Evolutionary conservation across 352 stramenopile species (phyloP), one percentile per base, ranked within the genome.

Genomic region (Phytopythium vexans): DNA sequence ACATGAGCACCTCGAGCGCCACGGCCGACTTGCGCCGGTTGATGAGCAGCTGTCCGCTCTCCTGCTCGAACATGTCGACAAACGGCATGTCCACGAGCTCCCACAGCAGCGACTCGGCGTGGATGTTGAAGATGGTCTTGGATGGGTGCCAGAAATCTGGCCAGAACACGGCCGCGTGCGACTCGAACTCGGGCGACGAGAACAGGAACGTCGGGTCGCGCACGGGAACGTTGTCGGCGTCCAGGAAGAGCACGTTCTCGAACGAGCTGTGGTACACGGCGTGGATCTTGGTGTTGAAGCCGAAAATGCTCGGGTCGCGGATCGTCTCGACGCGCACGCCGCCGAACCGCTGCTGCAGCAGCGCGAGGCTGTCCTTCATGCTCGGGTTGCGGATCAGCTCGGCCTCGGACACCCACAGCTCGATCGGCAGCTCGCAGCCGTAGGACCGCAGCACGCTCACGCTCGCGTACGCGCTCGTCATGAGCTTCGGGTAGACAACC

Each of bases 11-110:
- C 34, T 82, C 68, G 40, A 90, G 58, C 15, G 82, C 67, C 3
- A 63, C 32, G 11, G 62, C 61, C 44, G 58, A 56, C 11, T 65
- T 64, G 11, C 50, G 61, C 11, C 74, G 74, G 40, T 88, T 70
- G 50, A 92, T 70, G n/a, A 92, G 54, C 55, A 92, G 62, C 49
- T 92, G 82, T 0, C 77, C 82, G 47, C 77, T 89, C 48, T 92
- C 82, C 56, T 90, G 79, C 55, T 92, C 82, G 54, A 89, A 89
- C 77, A 88, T 89, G 62, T 89, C 73, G 36, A 88, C 61, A 15
- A 77, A 80, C 9, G 65, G 45, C 41, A 89, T 60, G 46, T 86
- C 67, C 14, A 90, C 59, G n/a, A 86, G 68, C 56, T 84, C 55
- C 77, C 79, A 90, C 15, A 89, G 46, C 31, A 90, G 56, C 12